Evolutionary conservation across 805 yeast species (phyloP), one percentile per base, ranked within the genome.

Genomic region (Nakazawaea wyomingensis): DNA sequence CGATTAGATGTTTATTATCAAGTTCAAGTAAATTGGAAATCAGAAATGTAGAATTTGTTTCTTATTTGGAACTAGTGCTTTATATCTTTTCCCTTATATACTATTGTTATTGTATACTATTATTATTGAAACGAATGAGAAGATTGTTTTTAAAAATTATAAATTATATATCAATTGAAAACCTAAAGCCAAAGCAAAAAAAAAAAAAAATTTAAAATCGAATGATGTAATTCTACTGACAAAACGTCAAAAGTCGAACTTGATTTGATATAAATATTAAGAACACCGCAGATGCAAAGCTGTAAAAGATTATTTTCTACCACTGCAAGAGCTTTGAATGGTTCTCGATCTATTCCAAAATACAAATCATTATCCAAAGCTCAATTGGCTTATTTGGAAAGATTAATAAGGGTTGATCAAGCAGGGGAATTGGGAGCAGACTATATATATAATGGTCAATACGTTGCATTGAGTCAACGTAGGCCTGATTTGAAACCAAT

Each of bases 391-490:
- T 85, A 72, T 49, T 66, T 85, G 19, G 88, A 85, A 43, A 63
- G 91, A 41, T 80, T 78, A 0, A 77, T 93, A 31, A 72, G 99
- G 40, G 99, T 93, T 6, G 97, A 93, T 59, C 99, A 93, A 63
- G 97, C 99, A 1, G 99, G 99, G 32, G 99, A 93, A 60, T 74
- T 93, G 10, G 99, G 97, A 3, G 99, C 99, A 1, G 81, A 93
- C 60, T 81, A 85, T 52, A 93, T 93, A 39, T 93, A 93, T 61
- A 80, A 82, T 47, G 99, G 98, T 7, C 99, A 93, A 62, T 85
- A 82, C 53, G 67, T 76, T 31, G 89, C 89, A 2, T 67, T 93
- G 40, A 77, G 85, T 10, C 72, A 71, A 42, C 81, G 79, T 45
- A 72, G 74, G 51, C 96, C 96, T 1, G 78, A 80, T 45, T 66